A percentile compares a stretch with the other conserved stretches of the same genome.
These are phyloP conservation scores for Globisporangium mamillatum DNA, from an alignment of 352 stramenopile species.

Conservation along the genomic window DNA sequence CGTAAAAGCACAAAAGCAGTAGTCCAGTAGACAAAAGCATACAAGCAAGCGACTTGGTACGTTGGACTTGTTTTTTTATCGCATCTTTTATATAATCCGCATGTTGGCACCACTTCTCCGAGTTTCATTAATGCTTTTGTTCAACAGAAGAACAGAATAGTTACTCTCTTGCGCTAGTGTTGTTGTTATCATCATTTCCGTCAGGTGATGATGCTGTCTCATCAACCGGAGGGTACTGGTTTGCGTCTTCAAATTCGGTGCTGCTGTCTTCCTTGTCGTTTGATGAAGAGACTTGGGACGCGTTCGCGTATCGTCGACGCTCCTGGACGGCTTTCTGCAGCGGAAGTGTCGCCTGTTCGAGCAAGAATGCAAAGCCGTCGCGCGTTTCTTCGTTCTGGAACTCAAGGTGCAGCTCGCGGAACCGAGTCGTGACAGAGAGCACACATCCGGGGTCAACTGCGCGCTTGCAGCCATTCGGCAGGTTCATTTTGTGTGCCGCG, in stretches of 20 bases:
- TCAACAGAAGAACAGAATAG: constrained; percentile 8
- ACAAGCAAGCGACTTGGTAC: not conserved
- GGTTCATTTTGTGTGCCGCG: constrained; percentile 36
- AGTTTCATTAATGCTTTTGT: constrained; percentile 2
- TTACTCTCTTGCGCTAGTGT: constrained; percentile 18
- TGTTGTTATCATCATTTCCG: not conserved
- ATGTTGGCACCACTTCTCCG: not conserved
- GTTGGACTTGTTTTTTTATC: constrained; percentile 5
- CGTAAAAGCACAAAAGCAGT: constrained; percentile 26
- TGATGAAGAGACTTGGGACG: constrained; percentile 14
- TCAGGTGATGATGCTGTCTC: not conserved
- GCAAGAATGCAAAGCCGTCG: constrained; percentile 65
- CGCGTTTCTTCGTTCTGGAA: constrained; percentile 62
- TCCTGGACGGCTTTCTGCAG: constrained; percentile 19
- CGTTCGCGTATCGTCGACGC: constrained; percentile 16
- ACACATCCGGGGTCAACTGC: constrained; percentile 51
- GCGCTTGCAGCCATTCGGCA: constrained; percentile 45
- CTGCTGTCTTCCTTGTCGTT: constrained; percentile 13
- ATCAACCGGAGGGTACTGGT: not conserved
- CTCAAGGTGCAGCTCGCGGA: constrained; percentile 68
- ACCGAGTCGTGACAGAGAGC: constrained; percentile 58
- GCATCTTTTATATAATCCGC: not conserved
- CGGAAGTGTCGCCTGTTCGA: constrained; percentile 63
- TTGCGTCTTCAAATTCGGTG: constrained; percentile 18
- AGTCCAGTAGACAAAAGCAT: constrained; percentile 13